A percentile compares a stretch with the other conserved stretches of the same genome.
Conservation (phyloP, 768 basidiomycete species). For the Serendipita indica region DNA sequence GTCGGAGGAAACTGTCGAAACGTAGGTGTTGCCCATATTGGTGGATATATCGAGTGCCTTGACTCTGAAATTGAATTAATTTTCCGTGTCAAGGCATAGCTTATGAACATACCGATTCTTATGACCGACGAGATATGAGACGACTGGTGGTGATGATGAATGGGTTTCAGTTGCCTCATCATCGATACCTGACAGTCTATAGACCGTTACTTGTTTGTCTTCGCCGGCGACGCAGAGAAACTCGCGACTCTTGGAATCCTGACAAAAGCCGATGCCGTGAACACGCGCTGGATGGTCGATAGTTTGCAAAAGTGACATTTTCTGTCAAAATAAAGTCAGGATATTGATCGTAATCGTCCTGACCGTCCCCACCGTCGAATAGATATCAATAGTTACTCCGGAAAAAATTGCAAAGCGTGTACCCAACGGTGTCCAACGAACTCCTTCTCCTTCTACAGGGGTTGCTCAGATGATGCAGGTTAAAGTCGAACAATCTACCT, state of each 20-base stretch:
- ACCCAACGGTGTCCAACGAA: slow-evolving; percentile 73
- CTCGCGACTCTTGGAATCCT: slow-evolving; percentile 38
- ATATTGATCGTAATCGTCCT: slow-evolving; percentile 13
- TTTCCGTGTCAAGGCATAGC: slow-evolving; percentile 9
- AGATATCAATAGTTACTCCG: slow-evolving; percentile 63
- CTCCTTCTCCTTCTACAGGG: slow-evolving; percentile 71
- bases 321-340: slow-evolving; percentile 31
- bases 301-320: slow-evolving; percentile 60
- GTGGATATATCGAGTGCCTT: slow-evolving; percentile 61
- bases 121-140: slow-evolving; percentile 68
- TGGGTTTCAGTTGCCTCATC: slow-evolving; percentile 21
- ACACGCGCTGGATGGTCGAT: slow-evolving; percentile 69
- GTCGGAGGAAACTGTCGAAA: slow-evolving; percentile 77
- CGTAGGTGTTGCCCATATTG: slow-evolving; percentile 41
- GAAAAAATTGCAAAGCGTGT: slow-evolving; percentile 67
- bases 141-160: slow-evolving; percentile 31
- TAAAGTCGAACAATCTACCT: slow-evolving; percentile 27
- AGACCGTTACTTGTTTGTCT: slow-evolving; percentile 75
- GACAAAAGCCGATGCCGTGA: slow-evolving; percentile 69
- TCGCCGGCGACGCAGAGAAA: slow-evolving; percentile 75
- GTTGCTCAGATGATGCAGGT: not conserved
- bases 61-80: slow-evolving; percentile 34
- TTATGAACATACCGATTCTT: slow-evolving; percentile 53
- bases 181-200: slow-evolving; percentile 38
- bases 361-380: slow-evolving; percentile 43